Percentiles rank a stretch among this genome's conserved stretches.
These are phyloP conservation scores for Lanmaoa pseudosensibilis DNA, from an alignment of 768 basidiomycete species.

Conservation along the genomic window DNA sequence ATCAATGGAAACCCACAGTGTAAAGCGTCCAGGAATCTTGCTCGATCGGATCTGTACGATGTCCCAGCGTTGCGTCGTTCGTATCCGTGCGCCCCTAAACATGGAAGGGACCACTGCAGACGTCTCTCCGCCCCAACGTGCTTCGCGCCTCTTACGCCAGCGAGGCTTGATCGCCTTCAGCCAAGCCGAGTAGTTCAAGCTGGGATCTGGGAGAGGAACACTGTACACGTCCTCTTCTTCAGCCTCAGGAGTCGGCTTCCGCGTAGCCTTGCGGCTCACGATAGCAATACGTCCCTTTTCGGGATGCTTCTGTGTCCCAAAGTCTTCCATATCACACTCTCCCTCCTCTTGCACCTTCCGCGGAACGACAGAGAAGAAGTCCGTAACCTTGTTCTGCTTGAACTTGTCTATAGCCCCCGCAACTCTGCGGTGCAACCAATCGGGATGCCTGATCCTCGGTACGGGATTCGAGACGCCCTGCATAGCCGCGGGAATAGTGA, in stretches of 20 bases:
- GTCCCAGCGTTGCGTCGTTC: constrained; percentile 80
- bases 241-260: constrained; percentile 44
- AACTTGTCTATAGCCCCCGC: constrained; percentile 92
- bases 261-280: constrained; percentile 49
- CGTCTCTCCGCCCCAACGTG: constrained; percentile 42
- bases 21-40: constrained; percentile 75
- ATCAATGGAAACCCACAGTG: constrained; percentile 85
- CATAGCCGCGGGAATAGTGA: constrained; percentile 98
- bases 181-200: constrained; percentile 70
- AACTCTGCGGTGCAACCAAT: constrained; percentile 93
- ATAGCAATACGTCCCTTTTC: constrained; percentile 49
- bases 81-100: constrained; percentile 63
- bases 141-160: constrained; percentile 67
- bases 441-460: constrained; percentile 92
- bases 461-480: constrained; percentile 97
- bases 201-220: constrained; percentile 61
- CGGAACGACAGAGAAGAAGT: constrained; percentile 65
- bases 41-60: constrained; percentile 86
- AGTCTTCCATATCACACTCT: constrained; percentile 65
- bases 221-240: constrained; percentile 26
- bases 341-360: constrained; percentile 8
- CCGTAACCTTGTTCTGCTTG: constrained; percentile 96
- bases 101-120: constrained; percentile 63
- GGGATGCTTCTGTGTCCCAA: constrained; percentile 28
- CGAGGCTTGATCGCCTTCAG: constrained; percentile 70